phyloP scores from a whole-genome alignment of 2,329 filamentous ascomycete species.

The Aspergillus pseudonomiae region DNA sequence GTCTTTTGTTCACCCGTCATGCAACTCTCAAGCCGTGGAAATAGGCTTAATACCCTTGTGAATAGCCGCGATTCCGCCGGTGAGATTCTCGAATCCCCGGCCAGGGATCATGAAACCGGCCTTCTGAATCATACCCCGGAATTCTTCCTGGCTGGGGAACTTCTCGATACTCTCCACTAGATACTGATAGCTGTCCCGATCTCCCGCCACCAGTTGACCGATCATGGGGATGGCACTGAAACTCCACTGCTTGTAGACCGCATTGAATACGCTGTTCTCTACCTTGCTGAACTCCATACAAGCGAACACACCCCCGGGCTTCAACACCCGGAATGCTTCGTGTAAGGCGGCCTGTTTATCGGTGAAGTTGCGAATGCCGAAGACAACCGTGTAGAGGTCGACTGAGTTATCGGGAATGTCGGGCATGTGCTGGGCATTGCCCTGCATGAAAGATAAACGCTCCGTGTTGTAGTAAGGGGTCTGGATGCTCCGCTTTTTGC shows the following conservation, averaged over 20 bases:
- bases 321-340: conserved; percentile 85
- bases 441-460: conserved; percentile 75
- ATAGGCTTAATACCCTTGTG: conserved; percentile 91
- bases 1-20: neutral
- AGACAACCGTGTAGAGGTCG: conserved; percentile 95
- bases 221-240: conserved; percentile 94
- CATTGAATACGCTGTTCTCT: conserved; percentile 75
- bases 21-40: conserved; percentile 5
- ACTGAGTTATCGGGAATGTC: conserved; percentile 70
- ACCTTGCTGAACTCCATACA: conserved; percentile 95
- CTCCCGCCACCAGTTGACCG: conserved; percentile 90
- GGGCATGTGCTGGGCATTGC: conserved; percentile 79
- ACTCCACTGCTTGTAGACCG: conserved; percentile 91
- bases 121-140: conserved; percentile 60
- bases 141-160: conserved; percentile 85
- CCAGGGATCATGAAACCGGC: conserved; percentile 87
- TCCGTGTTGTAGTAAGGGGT: conserved; percentile 61
- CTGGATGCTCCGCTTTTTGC: conserved; percentile 72
- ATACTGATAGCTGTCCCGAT: conserved; percentile 96
- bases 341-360: conserved; percentile 80
- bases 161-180: conserved; percentile 95
- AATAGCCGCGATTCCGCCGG: conserved; percentile 89
- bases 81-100: conserved; percentile 85
- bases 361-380: conserved; percentile 96
- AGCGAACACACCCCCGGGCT: conserved; percentile 93